Conservation (phyloP, 495 filamentous ascomycete species). For the Cryomyces antarcticus region DNA sequence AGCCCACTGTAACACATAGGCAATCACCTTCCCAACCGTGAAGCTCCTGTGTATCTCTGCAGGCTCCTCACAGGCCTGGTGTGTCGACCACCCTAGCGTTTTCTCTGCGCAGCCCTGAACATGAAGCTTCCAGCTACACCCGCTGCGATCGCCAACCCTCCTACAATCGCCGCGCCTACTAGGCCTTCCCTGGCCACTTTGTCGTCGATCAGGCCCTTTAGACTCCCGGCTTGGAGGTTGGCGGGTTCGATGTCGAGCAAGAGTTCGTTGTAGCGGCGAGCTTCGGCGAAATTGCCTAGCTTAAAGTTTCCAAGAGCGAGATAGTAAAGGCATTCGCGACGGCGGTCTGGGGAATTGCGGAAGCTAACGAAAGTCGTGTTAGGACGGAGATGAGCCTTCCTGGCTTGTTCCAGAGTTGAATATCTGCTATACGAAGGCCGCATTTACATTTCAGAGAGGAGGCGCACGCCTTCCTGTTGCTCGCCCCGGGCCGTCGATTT, state of each 20-base stretch:
- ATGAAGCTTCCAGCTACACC: slow-evolving; percentile 81
- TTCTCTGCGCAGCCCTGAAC: slow-evolving; percentile 46
- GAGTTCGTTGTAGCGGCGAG: slow-evolving; percentile 80
- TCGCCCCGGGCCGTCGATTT: slow-evolving; percentile 68
- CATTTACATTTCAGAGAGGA: slow-evolving; percentile 63
- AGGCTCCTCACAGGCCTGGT: no score
- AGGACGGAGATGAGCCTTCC: no score
- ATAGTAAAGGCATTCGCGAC: slow-evolving; percentile 95
- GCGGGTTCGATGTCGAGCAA: slow-evolving; percentile 72
- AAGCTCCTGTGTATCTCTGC: no score
- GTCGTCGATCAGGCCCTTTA: slow-evolving; percentile 77
- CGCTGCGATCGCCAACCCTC: slow-evolving; percentile 78
- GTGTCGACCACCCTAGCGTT: slow-evolving; percentile 2
- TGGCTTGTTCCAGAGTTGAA: no score
- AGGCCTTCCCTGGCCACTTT: slow-evolving; percentile 88
- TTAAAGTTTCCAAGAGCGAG: slow-evolving; percentile 93
- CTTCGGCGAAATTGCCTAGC: slow-evolving; percentile 90
- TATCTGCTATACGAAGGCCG: no score
- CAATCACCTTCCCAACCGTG: no score
- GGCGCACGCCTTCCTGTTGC: slow-evolving; percentile 84
- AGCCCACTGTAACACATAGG: no score
- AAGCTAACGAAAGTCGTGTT: slow-evolving; percentile 24
- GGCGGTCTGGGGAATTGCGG: slow-evolving; percentile 70
- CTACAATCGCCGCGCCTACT: slow-evolving; percentile 89
- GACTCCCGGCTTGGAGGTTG: slow-evolving; percentile 73